Evolutionary conservation across 2,329 filamentous ascomycete genomes (phyloP), one percentile per base, ranked within the genome.

Genomic region (Fulvia fulva): DNA sequence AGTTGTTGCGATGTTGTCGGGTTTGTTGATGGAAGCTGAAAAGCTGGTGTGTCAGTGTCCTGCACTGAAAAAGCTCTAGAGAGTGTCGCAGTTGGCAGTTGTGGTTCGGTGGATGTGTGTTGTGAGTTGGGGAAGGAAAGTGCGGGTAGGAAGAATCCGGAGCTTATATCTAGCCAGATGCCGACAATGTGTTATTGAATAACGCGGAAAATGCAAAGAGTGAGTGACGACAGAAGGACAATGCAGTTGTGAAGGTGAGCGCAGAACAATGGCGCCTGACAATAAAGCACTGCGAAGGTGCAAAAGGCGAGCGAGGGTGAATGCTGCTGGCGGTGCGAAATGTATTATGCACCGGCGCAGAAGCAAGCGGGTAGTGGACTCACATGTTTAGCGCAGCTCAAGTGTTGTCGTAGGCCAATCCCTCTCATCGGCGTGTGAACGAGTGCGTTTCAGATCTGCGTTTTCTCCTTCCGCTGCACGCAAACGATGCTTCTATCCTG

Each of bases 1-100:
- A 14, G 44, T 37, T 30, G 14, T 49, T 21, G 26, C 21, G 44
- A 25, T 28, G 12, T 23, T 23, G 32, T 55, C 32, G 43, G 9
- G n/a, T 12, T 9, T 37, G 34, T 41, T 16, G 37, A 30, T 54
- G 30, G 32, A 46, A 16, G 50, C 37, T 19, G 56, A 34, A 51
- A 45, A 43, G 28, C 16, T 45, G 26, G 22, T 34, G 25, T 54
- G 50, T 66, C 64, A 63, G 64, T 65, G 64, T 22, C 64, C 64
- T 43, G 64, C 64, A 66, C 64, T 58, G 62, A 58, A 43, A 51
- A 49, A 41, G 43, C 45, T 51, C 44, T 43, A 55, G 28, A 55
- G 52, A 55, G 55, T 43, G 53, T 59, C 47, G 52, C 30, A 55
- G 50, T 22, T 32, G 22, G 49, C 22, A 53, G 34, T 44, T 55